Conservation (phyloP, 1,139 yeast genomes). For the Tardiomyces depauwii region DNA sequence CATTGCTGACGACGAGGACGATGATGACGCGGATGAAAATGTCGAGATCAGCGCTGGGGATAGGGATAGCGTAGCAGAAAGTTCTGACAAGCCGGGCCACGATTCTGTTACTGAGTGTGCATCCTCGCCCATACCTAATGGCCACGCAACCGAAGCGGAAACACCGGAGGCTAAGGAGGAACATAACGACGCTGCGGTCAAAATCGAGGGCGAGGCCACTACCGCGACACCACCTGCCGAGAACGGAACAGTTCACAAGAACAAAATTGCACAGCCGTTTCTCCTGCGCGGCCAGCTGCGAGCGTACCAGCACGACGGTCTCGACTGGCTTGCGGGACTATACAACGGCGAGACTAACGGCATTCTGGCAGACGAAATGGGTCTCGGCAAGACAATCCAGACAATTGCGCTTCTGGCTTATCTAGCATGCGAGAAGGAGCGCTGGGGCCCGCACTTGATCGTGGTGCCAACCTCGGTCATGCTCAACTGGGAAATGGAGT, state of each 20-base stretch:
- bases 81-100: too few relatives aligned
- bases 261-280: constrained; percentile 26
- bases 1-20: constrained; percentile 14
- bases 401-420: constrained; percentile 81
- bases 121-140: too few relatives aligned
- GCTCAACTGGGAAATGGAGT: constrained; percentile 99
- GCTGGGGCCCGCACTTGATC: constrained; percentile 97
- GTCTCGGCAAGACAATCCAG: constrained; percentile 94
- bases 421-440: constrained; percentile 83
- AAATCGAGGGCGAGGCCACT: neutral
- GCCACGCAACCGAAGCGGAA: constrained; percentile 2
- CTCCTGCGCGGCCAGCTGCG: constrained; percentile 71
- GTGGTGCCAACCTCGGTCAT: constrained; percentile 98
- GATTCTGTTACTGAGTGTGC: too few relatives aligned
- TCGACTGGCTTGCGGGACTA: constrained; percentile 93
- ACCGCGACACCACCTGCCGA: neutral
- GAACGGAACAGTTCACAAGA: constrained; percentile 1
- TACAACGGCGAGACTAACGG: constrained; percentile 93
- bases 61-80: too few relatives aligned
- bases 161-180: neutral
- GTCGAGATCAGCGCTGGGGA: constrained; percentile 4
- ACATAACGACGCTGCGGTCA: neutral
- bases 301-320: constrained; percentile 90
- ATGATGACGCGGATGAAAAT: constrained; percentile 18
- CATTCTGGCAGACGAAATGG: constrained; percentile 98